Evolutionary conservation across 2,329 filamentous ascomycete species (phyloP).

Genomic region (Ophiostoma angusticollis): DNA sequence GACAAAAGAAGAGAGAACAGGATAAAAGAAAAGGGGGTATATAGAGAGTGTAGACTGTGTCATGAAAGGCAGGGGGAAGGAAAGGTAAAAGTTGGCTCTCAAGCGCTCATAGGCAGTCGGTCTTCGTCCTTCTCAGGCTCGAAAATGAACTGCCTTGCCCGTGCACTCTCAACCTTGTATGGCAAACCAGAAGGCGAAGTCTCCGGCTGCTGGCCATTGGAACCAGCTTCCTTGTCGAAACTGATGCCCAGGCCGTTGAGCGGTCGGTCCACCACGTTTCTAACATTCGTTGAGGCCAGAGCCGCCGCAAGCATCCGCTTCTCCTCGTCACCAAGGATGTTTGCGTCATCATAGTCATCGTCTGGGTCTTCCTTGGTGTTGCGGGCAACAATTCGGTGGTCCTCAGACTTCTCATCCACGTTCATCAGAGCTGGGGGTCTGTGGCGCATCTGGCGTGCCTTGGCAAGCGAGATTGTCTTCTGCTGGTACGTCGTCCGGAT

Average conservation of each 20-base stretch:
- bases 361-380: slow-evolving; percentile 15
- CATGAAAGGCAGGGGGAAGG: background rate
- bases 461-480: slow-evolving; percentile 85
- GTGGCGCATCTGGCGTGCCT: slow-evolving; percentile 77
- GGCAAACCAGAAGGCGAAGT: slow-evolving; percentile 12
- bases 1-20: background rate
- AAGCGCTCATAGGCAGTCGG: slow-evolving; percentile 18
- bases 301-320: slow-evolving; percentile 13
- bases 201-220: background rate
- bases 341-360: slow-evolving; percentile 8
- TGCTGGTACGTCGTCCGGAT: slow-evolving; percentile 92
- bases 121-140: slow-evolving; percentile 21
- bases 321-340: slow-evolving; percentile 13
- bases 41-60: slow-evolving; percentile 1
- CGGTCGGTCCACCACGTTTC: slow-evolving; percentile 9
- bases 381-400: slow-evolving; percentile 2
- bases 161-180: slow-evolving; percentile 22
- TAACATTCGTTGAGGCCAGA: slow-evolving; percentile 14
- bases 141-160: slow-evolving; percentile 20
- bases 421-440: slow-evolving; percentile 81
- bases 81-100: background rate
- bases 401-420: slow-evolving; percentile 35
- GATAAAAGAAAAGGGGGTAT: slow-evolving; percentile 8
- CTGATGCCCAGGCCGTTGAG: slow-evolving; percentile 24
- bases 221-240: slow-evolving; percentile 21